Base-by-base conservation (phyloP, 441 rosid species). In the Eutrema salsugineum region DNA sequence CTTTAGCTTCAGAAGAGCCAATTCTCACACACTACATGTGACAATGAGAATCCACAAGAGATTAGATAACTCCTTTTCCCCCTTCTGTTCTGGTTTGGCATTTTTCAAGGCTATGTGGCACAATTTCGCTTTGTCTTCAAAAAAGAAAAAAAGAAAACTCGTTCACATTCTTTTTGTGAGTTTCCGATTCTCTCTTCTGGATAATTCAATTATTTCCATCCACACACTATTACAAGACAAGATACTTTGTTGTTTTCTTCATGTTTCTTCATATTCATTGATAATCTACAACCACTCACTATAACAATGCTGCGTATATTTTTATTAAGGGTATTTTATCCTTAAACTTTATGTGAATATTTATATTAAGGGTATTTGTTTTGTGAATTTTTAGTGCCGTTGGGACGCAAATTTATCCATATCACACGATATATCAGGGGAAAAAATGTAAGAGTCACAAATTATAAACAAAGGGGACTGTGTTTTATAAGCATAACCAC, bases 111-210 rank as follows among this genome's bases (percentile, higher is more conserved):
- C 65, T 17, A 9, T 47, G 42, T 47, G 42, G 15, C 43, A 38
- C 51, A 35, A 19, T 56, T 38, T 56, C 42, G 39, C 22, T 46
- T 63, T 28, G 49, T 2, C 42, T 46, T 38, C 11, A 28, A 24
- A 6, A 6, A 8, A 9, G 0, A 8, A 19, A 19, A 48, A 1
- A 27, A 5, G 1, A 5, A 59, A 59, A 15, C 72, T 67, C 28
- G 8, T 60, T 67, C 73, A 74, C 68, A 67, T 67, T 74, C 42
- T 50, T 60, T 43, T 20, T 67, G 73, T 67, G 68, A 74, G 63
- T 67, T 61, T 51, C 46, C 43, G 61, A 66, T 66, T 49, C 77
- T 39, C 19, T 53, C 46, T 48, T 27, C 6, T 48, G 9, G 39
- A 60, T 59, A 49, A 70, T 28, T 49, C 12, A 40, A 49, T 58